These are phyloP conservation scores for Globisporangium spiculum DNA, from an alignment of 352 stramenopile species.

Conservation along the genomic window DNA sequence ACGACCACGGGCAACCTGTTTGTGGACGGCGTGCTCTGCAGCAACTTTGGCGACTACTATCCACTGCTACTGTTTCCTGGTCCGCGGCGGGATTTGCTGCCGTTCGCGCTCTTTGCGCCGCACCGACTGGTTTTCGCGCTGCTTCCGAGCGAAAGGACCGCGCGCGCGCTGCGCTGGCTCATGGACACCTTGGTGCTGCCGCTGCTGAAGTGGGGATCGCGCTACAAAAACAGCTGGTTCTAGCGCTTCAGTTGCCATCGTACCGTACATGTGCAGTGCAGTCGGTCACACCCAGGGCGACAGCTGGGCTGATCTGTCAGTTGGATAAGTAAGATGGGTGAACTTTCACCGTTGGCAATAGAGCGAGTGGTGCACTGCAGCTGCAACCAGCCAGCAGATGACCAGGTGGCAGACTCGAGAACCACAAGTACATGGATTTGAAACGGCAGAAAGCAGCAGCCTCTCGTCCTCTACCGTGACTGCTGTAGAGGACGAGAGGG, in stretches of 20 bases:
- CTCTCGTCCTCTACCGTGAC: no score
- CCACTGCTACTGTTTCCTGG: constrained; percentile 23
- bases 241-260: not conserved
- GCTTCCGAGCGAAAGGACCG: constrained; percentile 43
- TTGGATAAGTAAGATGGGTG: not conserved
- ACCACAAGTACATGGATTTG: constrained; percentile 4
- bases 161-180: constrained; percentile 34
- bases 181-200: constrained; percentile 55
- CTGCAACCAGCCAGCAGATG: not conserved
- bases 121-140: constrained; percentile 51
- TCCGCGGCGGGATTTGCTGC: constrained; percentile 33
- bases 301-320: not conserved
- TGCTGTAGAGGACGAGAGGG: not conserved
- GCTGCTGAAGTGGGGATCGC: constrained; percentile 18
- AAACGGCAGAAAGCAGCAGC: not conserved
- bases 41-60: constrained; percentile 79
- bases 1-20: constrained; percentile 64
- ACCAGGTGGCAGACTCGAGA: constrained; percentile 1
- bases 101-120: constrained; percentile 45
- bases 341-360: not conserved
- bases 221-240: constrained; percentile 4
- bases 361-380: not conserved
- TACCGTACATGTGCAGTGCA: not conserved
- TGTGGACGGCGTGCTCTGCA: constrained; percentile 66
- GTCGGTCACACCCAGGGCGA: not conserved